Evolutionary conservation across 129 eudicot genomes (phyloP).

Genomic region (carrot (Daucus carota)): DNA sequence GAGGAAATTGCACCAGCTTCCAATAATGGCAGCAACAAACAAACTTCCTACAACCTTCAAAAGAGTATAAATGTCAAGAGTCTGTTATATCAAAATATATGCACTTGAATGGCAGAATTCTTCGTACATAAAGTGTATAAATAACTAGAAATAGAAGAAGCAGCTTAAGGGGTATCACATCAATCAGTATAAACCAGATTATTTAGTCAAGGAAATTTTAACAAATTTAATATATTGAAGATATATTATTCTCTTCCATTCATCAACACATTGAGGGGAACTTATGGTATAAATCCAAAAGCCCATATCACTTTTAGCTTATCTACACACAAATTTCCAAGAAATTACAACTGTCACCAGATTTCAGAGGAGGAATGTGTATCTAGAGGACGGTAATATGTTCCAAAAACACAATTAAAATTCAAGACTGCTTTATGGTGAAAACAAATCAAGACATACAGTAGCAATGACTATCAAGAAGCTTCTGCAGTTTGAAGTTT

Average conservation of each 20-base stretch:
- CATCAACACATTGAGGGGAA: neutral
- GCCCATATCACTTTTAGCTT: neutral
- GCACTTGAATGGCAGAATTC: neutral
- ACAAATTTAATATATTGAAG: neutral
- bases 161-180: neutral
- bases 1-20: constrained; percentile 85
- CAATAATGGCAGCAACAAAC: constrained; percentile 70
- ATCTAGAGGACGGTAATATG: neutral
- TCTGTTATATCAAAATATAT: neutral
- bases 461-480: neutral
- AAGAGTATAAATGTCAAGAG: neutral
- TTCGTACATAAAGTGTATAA: neutral
- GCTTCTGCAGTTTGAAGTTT: neutral
- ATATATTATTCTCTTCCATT: neutral
- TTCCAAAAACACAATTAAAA: neutral
- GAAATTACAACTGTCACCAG: no score
- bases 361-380: no score
- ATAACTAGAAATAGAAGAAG: neutral
- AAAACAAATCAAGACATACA: neutral
- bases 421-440: neutral
- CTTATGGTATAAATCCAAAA: neutral
- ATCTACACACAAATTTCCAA: neutral
- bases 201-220: neutral
- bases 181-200: neutral
- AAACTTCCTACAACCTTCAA: constrained; percentile 55